Base-by-base conservation (phyloP, 352 stramenopile species). In the Pythium insidiosum region DNA sequence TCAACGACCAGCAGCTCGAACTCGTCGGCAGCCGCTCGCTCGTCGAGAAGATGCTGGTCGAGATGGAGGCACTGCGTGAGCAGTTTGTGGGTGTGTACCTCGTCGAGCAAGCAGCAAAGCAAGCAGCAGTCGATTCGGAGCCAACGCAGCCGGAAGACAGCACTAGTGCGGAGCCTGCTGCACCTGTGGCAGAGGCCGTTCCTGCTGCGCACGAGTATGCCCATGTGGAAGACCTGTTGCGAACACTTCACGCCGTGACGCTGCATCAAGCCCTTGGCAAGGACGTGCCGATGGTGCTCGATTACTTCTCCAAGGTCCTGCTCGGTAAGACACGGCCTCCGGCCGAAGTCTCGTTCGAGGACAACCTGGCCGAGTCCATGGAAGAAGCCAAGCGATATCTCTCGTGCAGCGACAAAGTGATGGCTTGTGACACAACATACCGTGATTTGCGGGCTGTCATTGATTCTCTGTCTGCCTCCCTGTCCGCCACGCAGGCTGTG, bases 241-340 rank as follows among this genome's bases (percentile, higher is more conserved):
- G 88, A 59, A 73, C 72, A 24, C 56, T 92, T 50, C 80, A 92
- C 33, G 66, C 79, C 22, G 80, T 92, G 41, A 88, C 82, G 43
- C 47, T 87, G 22, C 66, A 88, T 47, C 74, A 89, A 29, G 63
- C 66, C 9, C 49, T 88, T 33, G 68, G 69, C 10, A 74, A 88
- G 38, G 74, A 89, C 9, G 70, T 92, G 15, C 80, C 80, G 3
- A 84, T 84, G 57, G 80, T 87, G 35, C 50, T 92, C 21, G 80
- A 92, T 49, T 92, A 84, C 48, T 92, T 88, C 42, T 78, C 73
- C 21, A 89, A 92, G 63, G 68, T 89, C 7, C 30, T 92, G 45
- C 56, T 89, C n/a, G 80, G 80, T 37, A 87, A 77, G 38, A 92
- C 80, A 12, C 77, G 80, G 4, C 76, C 75, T 1, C 74, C 75